These are phyloP conservation scores for Chaetomium cochliodes DNA, from an alignment of 495 filamentous ascomycete genomes.

Conservation along the genomic window DNA sequence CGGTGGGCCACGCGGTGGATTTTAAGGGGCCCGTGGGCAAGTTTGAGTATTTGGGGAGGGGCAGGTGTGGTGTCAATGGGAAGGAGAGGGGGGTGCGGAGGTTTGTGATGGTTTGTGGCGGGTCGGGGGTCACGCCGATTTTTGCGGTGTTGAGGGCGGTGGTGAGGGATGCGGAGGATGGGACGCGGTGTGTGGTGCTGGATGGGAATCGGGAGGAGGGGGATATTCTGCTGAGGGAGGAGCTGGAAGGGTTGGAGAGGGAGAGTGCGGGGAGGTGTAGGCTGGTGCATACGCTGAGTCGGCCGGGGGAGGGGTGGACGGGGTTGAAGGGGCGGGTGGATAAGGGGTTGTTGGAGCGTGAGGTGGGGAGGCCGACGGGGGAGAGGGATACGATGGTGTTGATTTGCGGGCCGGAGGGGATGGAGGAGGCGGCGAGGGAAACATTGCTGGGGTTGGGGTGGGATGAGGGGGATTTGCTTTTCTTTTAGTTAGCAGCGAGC, in stretches of 20 bases:
- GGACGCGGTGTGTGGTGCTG: conserved; percentile 63
- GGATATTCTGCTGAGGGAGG: conserved; percentile 80
- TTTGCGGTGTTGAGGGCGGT: conserved; percentile 84
- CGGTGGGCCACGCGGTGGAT: conserved; percentile 68
- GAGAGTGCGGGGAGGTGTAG: conserved; percentile 56
- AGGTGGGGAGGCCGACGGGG: conserved; percentile 48
- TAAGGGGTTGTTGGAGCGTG: conserved; percentile 58
- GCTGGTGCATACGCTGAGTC: conserved; percentile 71
- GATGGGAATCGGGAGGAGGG: conserved; percentile 77
- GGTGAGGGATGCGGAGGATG: conserved; percentile 44
- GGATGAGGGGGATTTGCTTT: conserved; percentile 74
- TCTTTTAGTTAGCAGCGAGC: conserved; percentile 53
- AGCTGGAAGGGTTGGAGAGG: conserved; percentile 63
- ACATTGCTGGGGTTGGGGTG: conserved; percentile 70
- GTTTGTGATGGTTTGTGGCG: conserved; percentile 89
- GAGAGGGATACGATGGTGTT: conserved; percentile 63
- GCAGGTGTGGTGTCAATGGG: conserved; percentile 62
- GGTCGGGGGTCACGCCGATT: conserved; percentile 88
- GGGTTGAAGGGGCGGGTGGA: conserved; percentile 71
- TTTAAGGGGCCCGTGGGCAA: conserved; percentile 92
- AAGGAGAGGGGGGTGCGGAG: conserved; percentile 57
- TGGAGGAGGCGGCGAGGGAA: conserved; percentile 68
- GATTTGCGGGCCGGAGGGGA: conserved; percentile 76
- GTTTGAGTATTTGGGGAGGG: conserved; percentile 75
- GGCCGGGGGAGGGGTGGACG: conserved; percentile 61